These are phyloP conservation scores for Cryphonectria carpinicola DNA, from an alignment of 2,329 filamentous ascomycete species.

Conservation along the genomic window DNA sequence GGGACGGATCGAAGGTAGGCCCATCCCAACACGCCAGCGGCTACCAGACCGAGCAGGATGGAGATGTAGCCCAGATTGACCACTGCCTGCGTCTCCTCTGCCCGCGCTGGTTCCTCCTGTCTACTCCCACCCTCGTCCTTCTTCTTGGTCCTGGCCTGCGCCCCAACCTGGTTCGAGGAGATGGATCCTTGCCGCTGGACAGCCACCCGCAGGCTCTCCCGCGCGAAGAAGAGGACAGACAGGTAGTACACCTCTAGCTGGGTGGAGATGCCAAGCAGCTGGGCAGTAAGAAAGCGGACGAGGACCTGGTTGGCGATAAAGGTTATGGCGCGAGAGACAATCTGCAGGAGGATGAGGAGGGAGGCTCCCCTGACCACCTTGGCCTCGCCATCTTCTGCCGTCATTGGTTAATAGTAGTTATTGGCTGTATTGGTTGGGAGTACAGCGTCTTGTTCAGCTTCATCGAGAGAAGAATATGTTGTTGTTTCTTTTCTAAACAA, in stretches of 20 bases:
- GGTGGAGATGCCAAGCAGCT: constrained; percentile 80
- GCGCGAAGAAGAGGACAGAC: constrained; percentile 90
- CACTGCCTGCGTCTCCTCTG: constrained; percentile 66
- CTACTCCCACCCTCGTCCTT: constrained; percentile 32
- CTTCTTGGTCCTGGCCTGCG: constrained; percentile 21
- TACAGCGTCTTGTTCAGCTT: not conserved
- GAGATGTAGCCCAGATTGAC: constrained; percentile 61
- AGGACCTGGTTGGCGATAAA: constrained; percentile 92
- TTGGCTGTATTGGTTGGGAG: not conserved
- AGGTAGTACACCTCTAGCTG: constrained; percentile 94
- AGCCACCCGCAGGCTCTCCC: constrained; percentile 89
- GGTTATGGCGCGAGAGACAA: constrained; percentile 84
- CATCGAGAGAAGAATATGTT: not conserved
- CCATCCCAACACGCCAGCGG: constrained; percentile 61
- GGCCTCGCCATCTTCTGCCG: constrained; percentile 32
- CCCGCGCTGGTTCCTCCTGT: constrained; percentile 31
- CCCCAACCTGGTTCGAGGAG: constrained; percentile 2
- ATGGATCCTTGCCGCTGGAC: constrained; percentile 74
- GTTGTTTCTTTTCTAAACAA: too few species aligned
- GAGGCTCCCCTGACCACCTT: constrained; percentile 70
- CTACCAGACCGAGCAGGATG: constrained; percentile 20
- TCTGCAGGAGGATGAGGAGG: constrained; percentile 84
- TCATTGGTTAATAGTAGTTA: constrained; percentile 3
- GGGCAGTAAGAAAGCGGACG: constrained; percentile 83
- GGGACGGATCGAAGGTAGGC: constrained; percentile 65